Evolutionary conservation across 129 eudicot genomes (phyloP).

Genomic region (Tanacetum coccineum): DNA sequence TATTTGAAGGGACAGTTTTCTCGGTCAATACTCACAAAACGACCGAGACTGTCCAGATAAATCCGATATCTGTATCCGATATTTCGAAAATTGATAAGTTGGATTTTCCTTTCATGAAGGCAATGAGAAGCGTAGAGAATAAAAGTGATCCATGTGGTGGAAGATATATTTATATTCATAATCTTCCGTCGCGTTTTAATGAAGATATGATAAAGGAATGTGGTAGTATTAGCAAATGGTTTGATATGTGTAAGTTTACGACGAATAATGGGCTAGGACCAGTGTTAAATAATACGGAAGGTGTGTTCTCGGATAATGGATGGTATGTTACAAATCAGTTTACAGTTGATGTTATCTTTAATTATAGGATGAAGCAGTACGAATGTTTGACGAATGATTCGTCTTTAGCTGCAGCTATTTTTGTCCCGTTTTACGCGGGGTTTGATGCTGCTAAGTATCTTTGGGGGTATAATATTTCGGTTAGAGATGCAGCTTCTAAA

Average conservation of each 20-base stretch:
- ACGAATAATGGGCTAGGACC: conserved; percentile 81
- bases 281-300: conserved; percentile 59
- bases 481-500: conserved; percentile 68
- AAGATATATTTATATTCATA: conserved; percentile 73
- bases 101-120: conserved; percentile 53
- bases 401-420: conserved; percentile 77
- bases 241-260: conserved; percentile 67
- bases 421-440: conserved; percentile 89
- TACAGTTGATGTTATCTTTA: conserved; percentile 78
- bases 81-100: conserved; percentile 12
- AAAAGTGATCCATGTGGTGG: conserved; percentile 91
- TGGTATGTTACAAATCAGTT: conserved; percentile 89
- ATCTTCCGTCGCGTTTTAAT: conserved; percentile 77
- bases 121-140: conserved; percentile 59
- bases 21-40: conserved; percentile 19
- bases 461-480: conserved; percentile 73
- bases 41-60: neutral
- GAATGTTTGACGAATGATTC: conserved; percentile 83
- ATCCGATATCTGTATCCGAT: neutral
- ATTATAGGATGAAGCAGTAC: conserved; percentile 81
- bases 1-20: conserved; percentile 36
- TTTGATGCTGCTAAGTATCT: conserved; percentile 80
- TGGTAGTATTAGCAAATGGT: conserved; percentile 65
- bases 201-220: conserved; percentile 80
- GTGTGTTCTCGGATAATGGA: conserved; percentile 69